A percentile compares a stretch with the other conserved stretches of the same genome.
phyloP scores from a whole-genome alignment of 1,139 yeast species.

The Yamadazyma membranifaciens region DNA sequence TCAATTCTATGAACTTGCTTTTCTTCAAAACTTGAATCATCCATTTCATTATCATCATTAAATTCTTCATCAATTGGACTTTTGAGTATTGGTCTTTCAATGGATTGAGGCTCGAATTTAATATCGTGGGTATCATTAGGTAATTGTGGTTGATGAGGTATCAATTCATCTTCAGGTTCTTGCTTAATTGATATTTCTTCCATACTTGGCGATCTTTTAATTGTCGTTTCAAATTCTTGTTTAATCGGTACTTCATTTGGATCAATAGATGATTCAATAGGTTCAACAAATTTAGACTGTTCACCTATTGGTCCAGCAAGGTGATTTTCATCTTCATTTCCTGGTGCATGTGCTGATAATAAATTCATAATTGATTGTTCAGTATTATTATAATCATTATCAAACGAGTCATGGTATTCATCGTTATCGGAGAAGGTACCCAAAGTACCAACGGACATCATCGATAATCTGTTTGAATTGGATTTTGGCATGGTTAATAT shows the following conservation, averaged over 20 bases:
- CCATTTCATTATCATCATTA: background rate
- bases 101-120: slow-evolving; percentile 1
- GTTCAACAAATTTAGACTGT: background rate
- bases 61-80: slow-evolving; percentile 8
- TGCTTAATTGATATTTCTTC: slow-evolving; percentile 8
- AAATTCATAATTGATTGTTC: slow-evolving; percentile 45
- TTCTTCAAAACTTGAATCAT: background rate
- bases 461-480: slow-evolving; percentile 1
- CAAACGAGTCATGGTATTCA: slow-evolving; percentile 35
- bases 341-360: slow-evolving; percentile 16
- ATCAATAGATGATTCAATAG: background rate
- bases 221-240: slow-evolving; percentile 3
- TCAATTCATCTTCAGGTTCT: slow-evolving; percentile 2
- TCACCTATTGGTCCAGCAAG: background rate
- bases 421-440: slow-evolving; percentile 19
- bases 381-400: slow-evolving; percentile 37
- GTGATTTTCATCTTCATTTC: background rate
- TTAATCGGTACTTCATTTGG: slow-evolving; percentile 1
- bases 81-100: slow-evolving; percentile 12
- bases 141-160: background rate
- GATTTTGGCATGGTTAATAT: slow-evolving; percentile 12
- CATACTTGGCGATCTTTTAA: slow-evolving; percentile 13
- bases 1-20: slow-evolving; percentile 13
- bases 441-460: slow-evolving; percentile 4
- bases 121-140: background rate